phyloP scores from a whole-genome alignment of 2,329 filamentous ascomycete species.

The Colletotrichum sp. region DNA sequence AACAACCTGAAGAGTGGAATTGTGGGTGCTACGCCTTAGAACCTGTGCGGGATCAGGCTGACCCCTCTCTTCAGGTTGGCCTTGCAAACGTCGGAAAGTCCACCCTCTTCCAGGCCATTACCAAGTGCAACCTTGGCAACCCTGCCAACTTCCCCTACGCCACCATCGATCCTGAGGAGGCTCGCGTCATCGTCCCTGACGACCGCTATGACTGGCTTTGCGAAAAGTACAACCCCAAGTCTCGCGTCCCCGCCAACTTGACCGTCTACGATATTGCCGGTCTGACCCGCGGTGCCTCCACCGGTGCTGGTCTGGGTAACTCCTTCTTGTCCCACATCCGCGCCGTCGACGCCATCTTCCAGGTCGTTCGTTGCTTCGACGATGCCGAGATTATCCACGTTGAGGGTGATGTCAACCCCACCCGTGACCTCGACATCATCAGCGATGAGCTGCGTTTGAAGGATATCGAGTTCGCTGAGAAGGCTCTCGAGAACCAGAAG shows the following conservation, averaged over 20 bases:
- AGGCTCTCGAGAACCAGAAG: constrained; percentile 87
- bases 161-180: constrained; percentile 98
- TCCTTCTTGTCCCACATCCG: constrained; percentile 98
- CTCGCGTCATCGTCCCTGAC: constrained; percentile 95
- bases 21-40: constrained; percentile 63
- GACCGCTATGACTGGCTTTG: constrained; percentile 95
- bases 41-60: constrained; percentile 33
- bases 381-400: constrained; percentile 99
- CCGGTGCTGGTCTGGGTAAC: constrained; percentile 96
- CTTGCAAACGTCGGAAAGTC: constrained; percentile 99
- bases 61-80: constrained; percentile 72
- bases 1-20: constrained; percentile 99
- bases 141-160: constrained; percentile 99
- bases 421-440: constrained; percentile 94
- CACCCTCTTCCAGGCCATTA: constrained; percentile 99
- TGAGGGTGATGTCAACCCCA: constrained; percentile 96
- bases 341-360: constrained; percentile 97
- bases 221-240: constrained; percentile 98
- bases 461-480: constrained; percentile 98
- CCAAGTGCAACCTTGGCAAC: constrained; percentile 96
- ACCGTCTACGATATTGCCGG: constrained; percentile 99
- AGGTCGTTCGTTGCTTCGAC: constrained; percentile 96
- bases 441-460: constrained; percentile 95
- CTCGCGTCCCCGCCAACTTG: constrained; percentile 92
- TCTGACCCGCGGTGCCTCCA: constrained; percentile 93